Base-by-base conservation (phyloP, 805 yeast genomes). In the Alloascoidea africana region DNA sequence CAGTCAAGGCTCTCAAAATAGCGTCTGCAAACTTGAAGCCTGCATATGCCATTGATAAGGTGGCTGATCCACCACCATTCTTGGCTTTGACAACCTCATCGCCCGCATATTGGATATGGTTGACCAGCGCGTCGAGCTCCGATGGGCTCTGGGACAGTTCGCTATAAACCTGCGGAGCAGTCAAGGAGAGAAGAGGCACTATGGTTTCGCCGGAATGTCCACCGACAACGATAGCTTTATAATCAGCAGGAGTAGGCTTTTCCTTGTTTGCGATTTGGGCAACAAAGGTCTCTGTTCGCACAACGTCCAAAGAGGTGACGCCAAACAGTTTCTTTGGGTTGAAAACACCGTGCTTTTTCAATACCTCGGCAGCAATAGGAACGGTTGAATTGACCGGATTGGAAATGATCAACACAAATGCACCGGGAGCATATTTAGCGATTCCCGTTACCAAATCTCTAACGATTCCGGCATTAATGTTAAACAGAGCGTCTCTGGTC, bases 201-300 rank as follows among this genome's bases (percentile, higher is more conserved):
- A 86, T 86, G 36, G 96, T 86, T 54, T 80, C 89, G 45, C 96
- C 96, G 18, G 94, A 83, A 66, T 86, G 96, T 38, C 96, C 96
- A 44, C 96, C 96, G 47, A 86, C 65, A 38, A 87, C 95, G 15
- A 84, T 76, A 39, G 84, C 64, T 47, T 55, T 54, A 47, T 56
- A 68, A 45, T 63, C 66, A 46, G 68, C 63, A 38, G 82, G 66
- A 44, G 55, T 53, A 54, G 85, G 74, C 48, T 46, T 71, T 32
- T 51, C 72, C 70, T 39, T 54, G 32, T 66, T 64, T 39, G 62
- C 61, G 36, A 73, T 58, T 48, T 73, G 74, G 34, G 84, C 68
- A 43, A 78, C 60, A 58, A 84, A 85, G 34, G 86, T 76, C 57
- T 85, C 79, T 39, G 96, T 85, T 52, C 96, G 73, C 41, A 86